Percentiles rank a stretch among this genome's conserved stretches.
Evolutionary conservation across 108 stramenopile species (phyloP).

Genomic region (Skeletonema potamos): DNA sequence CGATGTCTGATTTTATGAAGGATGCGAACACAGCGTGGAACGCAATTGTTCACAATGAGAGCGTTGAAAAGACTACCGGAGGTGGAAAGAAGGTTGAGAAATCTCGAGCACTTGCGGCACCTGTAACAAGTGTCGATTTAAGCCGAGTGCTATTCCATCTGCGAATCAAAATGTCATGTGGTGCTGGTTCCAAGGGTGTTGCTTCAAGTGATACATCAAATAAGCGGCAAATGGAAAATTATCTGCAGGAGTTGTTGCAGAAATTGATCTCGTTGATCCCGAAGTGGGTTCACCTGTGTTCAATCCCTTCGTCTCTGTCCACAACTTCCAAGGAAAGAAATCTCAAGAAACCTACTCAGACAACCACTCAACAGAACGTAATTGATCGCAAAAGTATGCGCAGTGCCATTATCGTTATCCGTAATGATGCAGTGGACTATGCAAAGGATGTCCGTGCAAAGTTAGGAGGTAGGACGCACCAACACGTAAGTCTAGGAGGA

Average conservation of each 20-base stretch:
- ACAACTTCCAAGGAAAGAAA: not conserved
- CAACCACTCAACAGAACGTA: not conserved
- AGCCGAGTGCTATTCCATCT: conserved; percentile 14
- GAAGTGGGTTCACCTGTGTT: conserved; percentile 6
- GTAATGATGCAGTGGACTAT: conserved; percentile 22
- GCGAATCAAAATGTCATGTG: conserved; percentile 9
- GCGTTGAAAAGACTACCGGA: not conserved
- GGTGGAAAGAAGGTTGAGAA: not conserved
- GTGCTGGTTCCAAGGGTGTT: not conserved
- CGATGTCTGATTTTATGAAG: conserved; percentile 6
- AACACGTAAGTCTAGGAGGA: not conserved
- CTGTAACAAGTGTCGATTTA: conserved; percentile 11
- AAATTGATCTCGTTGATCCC: not conserved
- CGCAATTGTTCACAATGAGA: not conserved
- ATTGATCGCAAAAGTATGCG: not conserved
- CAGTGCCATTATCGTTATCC: conserved; percentile 9
- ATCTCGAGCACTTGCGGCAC: not conserved
- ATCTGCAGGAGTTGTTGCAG: not conserved
- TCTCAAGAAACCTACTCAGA: not conserved
- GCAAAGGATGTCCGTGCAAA: conserved; percentile 3
- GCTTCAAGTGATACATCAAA: not conserved
- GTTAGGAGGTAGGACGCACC: not conserved
- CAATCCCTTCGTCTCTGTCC: conserved; percentile 2
- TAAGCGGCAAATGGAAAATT: conserved; percentile 16
- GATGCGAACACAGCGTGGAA: conserved; percentile 7